Base-by-base conservation (phyloP, 768 basidiomycete species). In the Mycena kentingensis region DNA sequence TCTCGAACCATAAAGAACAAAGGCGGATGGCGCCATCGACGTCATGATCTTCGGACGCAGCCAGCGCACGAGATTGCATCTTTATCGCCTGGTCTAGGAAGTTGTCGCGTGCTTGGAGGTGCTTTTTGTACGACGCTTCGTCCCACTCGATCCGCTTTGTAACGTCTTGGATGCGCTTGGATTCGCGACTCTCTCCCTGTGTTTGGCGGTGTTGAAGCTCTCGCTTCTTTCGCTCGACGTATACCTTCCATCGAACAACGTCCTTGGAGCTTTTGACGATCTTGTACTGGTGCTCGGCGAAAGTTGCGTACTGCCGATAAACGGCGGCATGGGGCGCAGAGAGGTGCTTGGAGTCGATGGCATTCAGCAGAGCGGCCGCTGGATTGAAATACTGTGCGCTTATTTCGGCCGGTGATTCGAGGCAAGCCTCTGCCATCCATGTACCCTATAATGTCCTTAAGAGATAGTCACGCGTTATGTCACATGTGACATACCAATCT, bases 1-100 rank as follows among this genome's bases (percentile, higher is more conserved):
- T 91, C 1, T 88, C 82, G 55, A 98, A 85, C 97, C 96, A 98
- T 3, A 98, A 77, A 2, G 95, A 94, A 58, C 84, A 87, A 25
- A 99, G 76, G 11, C 92, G 84, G 47, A 93, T 88, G 3, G 87
- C 76, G 1, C 82, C 84, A 47, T 89, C 84, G 49, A 86, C 84
- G 64, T 98, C 91, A 55, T 83, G 87, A 0, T 70, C 70, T 60
- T 93, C 86, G 0, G 90, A 88, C 1, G 77, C 66, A 25, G 79
- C 72, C 32, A 99, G 76, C 54, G 87, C 87, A 16, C 76, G 79
- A 3, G 93, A 87, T 69, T 92, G 94, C 91, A 95, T 95, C 34
- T 84, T 77, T 50, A 97, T 75, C 0, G 95, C 89, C 49, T 83
- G 80, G 25, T 77, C 72, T 8, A 98, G 78, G 67, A 93, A 93